Evolutionary conservation across 176 grass and related monocot species (phyloP).

Genomic region (Cenchrus fungigraminus): DNA sequence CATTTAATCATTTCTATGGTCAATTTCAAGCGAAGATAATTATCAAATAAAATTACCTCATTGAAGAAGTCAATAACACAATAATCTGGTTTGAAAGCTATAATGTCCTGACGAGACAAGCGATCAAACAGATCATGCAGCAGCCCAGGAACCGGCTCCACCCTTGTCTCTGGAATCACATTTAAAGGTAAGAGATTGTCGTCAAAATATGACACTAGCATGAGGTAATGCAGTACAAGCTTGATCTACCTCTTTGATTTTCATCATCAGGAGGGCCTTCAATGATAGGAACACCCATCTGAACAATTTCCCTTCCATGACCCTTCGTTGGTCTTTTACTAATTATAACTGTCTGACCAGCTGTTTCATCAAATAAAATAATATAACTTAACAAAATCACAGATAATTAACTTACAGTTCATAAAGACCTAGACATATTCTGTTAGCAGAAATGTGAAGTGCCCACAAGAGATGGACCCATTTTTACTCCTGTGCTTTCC

Average conservation of each 20-base stretch:
- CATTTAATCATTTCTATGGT: constrained; percentile 6
- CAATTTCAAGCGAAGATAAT: constrained; percentile 4
- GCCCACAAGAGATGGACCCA: constrained; percentile 6
- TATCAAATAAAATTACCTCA: constrained; percentile 60
- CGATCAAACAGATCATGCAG: constrained; percentile 76
- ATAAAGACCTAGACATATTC: neutral
- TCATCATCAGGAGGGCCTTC: constrained; percentile 77
- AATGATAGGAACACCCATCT: constrained; percentile 71
- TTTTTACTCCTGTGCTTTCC: neutral
- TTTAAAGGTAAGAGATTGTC: constrained; percentile 12
- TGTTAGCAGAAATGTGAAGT: constrained; percentile 15
- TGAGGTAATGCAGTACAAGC: neutral
- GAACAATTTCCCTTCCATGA: constrained; percentile 93
- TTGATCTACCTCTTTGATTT: constrained; percentile 55
- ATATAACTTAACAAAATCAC: constrained; percentile 8
- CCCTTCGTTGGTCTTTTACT: constrained; percentile 86
- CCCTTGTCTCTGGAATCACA: constrained; percentile 65
- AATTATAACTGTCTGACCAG: constrained; percentile 76
- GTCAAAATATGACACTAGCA: constrained; percentile 32
- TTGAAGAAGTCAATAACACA: constrained; percentile 85
- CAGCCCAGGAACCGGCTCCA: constrained; percentile 70
- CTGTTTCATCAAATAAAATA: constrained; percentile 47
- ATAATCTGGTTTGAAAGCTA: constrained; percentile 87
- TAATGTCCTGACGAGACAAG: constrained; percentile 62
- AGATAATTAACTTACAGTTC: neutral